phyloP scores from a whole-genome alignment of 1,284 basidiomycete genomes.

The Ganoderma boninense region DNA sequence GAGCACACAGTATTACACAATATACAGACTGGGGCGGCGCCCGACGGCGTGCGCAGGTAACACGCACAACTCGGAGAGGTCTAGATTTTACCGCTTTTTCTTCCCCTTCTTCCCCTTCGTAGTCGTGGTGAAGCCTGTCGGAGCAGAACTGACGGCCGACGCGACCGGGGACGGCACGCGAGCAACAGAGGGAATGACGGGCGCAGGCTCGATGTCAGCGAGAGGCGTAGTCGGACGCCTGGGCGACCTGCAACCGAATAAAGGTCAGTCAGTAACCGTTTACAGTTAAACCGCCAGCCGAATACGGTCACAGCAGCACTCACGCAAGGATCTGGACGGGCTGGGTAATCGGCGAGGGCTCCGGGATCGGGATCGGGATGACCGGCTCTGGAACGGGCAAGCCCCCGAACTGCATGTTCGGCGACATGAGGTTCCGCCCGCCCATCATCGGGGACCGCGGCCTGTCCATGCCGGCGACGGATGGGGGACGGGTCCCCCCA shows the following conservation, averaged over 20 bases:
- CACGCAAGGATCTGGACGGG: conserved; percentile 28
- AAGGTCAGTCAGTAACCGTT: too few relatives aligned
- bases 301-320: not conserved
- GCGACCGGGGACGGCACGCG: conserved; percentile 29
- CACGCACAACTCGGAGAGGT: not conserved
- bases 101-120: conserved; percentile 34
- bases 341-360: conserved; percentile 18
- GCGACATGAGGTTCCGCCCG: conserved; percentile 22
- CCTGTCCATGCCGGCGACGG: conserved; percentile 14
- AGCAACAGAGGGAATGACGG: conserved; percentile 18
- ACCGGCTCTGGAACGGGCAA: conserved; percentile 13
- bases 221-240: conserved; percentile 17
- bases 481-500: conserved; percentile 26
- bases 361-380: conserved; percentile 30
- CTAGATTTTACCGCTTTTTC: conserved; percentile 26
- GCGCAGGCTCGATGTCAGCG: conserved; percentile 22
- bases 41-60: not conserved
- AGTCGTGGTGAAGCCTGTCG: conserved; percentile 22
- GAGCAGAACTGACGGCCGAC: conserved; percentile 24
- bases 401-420: conserved; percentile 10
- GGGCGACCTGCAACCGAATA: conserved; percentile 20
- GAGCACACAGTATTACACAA: not conserved
- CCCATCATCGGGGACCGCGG: conserved; percentile 33
- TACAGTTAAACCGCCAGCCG: too few relatives aligned
- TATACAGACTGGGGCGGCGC: not conserved